These are phyloP conservation scores for Fusarium armeniacum DNA, from an alignment of 2,329 filamentous ascomycete species.

Conservation along the genomic window DNA sequence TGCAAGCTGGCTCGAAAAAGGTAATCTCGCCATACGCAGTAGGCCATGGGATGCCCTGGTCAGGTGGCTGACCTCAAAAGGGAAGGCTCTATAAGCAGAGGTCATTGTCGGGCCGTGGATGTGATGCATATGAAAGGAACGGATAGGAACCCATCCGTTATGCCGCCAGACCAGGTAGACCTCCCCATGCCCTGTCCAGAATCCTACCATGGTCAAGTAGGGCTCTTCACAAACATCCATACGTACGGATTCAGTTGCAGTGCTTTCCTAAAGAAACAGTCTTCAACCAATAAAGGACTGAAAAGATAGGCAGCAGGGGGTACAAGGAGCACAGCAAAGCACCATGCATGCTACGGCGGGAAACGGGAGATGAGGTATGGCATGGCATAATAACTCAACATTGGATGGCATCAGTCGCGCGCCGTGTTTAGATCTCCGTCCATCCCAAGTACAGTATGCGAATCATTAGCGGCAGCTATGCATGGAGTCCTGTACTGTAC, in stretches of 20 bases:
- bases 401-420: constrained; percentile 20
- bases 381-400: constrained; percentile 19
- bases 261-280: constrained; percentile 23
- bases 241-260: constrained; percentile 27
- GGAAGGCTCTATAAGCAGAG: constrained; percentile 43
- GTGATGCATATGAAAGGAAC: constrained; percentile 44
- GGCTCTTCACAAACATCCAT: constrained; percentile 19
- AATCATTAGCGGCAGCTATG: constrained; percentile 23
- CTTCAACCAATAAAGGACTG: constrained; percentile 24
- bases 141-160: constrained; percentile 41
- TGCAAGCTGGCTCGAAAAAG: not conserved
- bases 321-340: constrained; percentile 23
- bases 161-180: constrained; percentile 35
- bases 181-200: constrained; percentile 24
- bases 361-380: constrained; percentile 42
- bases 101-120: constrained; percentile 42
- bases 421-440: constrained; percentile 2
- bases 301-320: constrained; percentile 29
- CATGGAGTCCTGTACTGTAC: constrained; percentile 1
- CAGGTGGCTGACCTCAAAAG: constrained; percentile 47
- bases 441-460: constrained; percentile 11
- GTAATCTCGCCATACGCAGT: constrained; percentile 32
- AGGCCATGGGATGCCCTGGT: constrained; percentile 42
- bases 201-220: constrained; percentile 23
- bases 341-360: constrained; percentile 33